A percentile compares a stretch with the other conserved stretches of the same genome.
These are phyloP conservation scores for Hippophae tibetana DNA, from an alignment of 306 rosid genomes.

Conservation along the genomic window DNA sequence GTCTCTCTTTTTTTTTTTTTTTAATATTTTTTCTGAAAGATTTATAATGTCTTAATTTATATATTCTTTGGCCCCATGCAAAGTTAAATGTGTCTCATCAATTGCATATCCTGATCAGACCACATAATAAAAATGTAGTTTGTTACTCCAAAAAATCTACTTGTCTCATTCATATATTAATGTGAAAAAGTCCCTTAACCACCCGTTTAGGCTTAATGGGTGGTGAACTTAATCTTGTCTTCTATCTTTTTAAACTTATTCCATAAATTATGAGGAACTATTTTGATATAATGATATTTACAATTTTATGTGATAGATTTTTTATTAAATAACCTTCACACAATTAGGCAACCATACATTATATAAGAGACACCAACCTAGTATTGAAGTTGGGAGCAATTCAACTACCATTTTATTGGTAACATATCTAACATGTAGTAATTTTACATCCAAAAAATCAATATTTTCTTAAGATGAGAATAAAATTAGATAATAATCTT, in stretches of 20 bases:
- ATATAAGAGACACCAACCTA: too few species aligned
- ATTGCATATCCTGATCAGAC: conserved; percentile 31
- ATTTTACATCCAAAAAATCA: too few species aligned
- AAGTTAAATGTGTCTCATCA: conserved; percentile 12
- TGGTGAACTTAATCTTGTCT: conserved; percentile 20
- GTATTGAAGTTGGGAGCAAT: too few species aligned
- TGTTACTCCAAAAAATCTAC: background rate
- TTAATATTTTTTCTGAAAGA: background rate
- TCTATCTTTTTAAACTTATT: conserved; percentile 14
- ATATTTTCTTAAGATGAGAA: too few species aligned
- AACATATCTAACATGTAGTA: too few species aligned
- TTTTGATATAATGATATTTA: background rate
- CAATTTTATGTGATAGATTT: too few species aligned
- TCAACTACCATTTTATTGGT: too few species aligned
- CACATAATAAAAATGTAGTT: conserved; percentile 9
- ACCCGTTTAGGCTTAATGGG: conserved; percentile 19
- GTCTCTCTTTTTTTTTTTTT: too few species aligned
- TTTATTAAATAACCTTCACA: too few species aligned
- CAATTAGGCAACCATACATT: too few species aligned
- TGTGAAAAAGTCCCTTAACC: background rate
- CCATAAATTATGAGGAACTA: conserved; percentile 1
- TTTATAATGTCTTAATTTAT: background rate
- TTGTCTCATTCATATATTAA: background rate
- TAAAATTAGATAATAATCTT: too few species aligned
- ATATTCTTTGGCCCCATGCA: conserved; percentile 6